Percentiles rank a stretch among this genome's conserved stretches.
phyloP scores from a whole-genome alignment of 306 rosid species.

The Lathyrus oleraceus region DNA sequence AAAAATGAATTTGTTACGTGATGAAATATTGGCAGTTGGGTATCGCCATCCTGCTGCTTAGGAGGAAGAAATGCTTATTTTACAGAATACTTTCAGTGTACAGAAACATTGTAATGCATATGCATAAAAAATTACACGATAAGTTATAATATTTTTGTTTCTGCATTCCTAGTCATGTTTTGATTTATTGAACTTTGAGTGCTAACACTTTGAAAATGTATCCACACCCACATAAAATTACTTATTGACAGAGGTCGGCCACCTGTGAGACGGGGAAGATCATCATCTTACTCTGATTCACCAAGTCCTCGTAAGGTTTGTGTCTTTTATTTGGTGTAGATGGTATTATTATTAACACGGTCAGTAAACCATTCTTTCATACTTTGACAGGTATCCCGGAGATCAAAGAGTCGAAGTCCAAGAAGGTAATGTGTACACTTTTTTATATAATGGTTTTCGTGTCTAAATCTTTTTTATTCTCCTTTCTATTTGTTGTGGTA shows the following conservation, averaged over 20 bases:
- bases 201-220: constrained; percentile 11
- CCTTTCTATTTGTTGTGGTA: background rate
- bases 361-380: constrained; percentile 20
- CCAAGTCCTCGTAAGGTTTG: constrained; percentile 95
- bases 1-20: background rate
- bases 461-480: background rate
- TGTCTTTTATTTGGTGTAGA: constrained; percentile 3
- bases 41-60: background rate
- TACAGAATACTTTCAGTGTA: background rate
- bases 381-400: constrained; percentile 56
- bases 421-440: constrained; percentile 57
- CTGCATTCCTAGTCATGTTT: constrained; percentile 17
- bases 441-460: background rate
- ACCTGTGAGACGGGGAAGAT: constrained; percentile 81
- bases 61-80: constrained; percentile 19
- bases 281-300: constrained; percentile 84
- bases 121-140: background rate
- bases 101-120: background rate
- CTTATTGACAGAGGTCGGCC: constrained; percentile 69
- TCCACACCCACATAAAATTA: background rate
- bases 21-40: background rate
- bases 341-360: constrained; percentile 10
- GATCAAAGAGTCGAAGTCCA: constrained; percentile 78
- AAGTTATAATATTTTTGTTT: constrained; percentile 12
- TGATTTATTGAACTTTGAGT: background rate